These are phyloP conservation scores for Pistacia integerrima DNA, from an alignment of 345 rosid genomes.

Conservation along the genomic window DNA sequence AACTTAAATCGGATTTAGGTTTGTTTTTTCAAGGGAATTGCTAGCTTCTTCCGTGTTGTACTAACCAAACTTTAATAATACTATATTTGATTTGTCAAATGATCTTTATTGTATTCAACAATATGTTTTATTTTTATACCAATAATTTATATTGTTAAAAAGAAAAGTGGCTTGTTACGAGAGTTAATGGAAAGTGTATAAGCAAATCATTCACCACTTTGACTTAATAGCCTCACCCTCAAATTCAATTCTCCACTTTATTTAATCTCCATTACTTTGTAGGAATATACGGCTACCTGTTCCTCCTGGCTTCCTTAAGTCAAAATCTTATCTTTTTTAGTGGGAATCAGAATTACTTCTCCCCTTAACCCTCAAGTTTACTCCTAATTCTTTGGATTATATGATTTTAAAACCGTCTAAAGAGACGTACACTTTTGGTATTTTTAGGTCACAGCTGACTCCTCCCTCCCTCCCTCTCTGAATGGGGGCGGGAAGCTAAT, in stretches of 20 bases:
- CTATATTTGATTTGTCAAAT: no score
- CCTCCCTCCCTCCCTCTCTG: background rate
- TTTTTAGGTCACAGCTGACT: background rate
- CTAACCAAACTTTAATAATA: no score
- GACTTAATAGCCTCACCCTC: constrained; percentile 5
- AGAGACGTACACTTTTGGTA: no score
- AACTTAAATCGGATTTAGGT: no score
- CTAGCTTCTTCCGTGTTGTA: no score
- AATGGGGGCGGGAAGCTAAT: background rate
- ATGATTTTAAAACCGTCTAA: no score
- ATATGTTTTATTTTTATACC: no score
- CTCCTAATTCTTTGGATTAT: background rate
- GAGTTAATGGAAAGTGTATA: no score
- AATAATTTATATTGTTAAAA: background rate
- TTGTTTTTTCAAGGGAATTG: no score
- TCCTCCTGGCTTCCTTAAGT: background rate
- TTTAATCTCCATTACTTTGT: background rate
- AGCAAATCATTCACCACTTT: constrained; percentile 27
- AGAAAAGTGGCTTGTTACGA: no score
- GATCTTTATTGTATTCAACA: no score
- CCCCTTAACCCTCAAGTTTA: background rate
- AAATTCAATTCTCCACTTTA: constrained; percentile 6
- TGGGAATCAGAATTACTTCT: background rate
- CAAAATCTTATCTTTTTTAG: constrained; percentile 9
- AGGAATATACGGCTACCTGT: background rate